Evolutionary conservation across 2,329 filamentous ascomycete genomes (phyloP).

Genomic region (Colletotrichum kahawae): DNA sequence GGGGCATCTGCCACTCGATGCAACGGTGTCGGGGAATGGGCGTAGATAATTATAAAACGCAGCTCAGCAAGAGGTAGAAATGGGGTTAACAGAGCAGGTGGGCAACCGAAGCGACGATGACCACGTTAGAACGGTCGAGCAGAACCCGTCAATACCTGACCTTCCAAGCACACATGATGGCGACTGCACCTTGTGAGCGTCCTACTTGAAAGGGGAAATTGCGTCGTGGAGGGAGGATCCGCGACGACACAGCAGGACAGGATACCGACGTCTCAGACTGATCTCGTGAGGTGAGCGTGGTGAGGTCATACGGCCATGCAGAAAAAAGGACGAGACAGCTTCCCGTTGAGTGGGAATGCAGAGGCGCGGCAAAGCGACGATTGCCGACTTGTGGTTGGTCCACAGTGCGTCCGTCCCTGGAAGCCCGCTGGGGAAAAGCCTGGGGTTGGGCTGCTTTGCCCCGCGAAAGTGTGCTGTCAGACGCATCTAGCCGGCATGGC

Average conservation of each 20-base stretch:
- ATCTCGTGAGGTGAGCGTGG: constrained; percentile 21
- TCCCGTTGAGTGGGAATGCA: background rate
- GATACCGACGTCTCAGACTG: constrained; percentile 18
- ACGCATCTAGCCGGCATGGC: background rate
- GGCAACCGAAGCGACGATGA: constrained; percentile 1
- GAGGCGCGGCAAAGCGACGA: constrained; percentile 18
- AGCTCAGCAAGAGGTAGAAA: background rate
- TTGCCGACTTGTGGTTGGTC: constrained; percentile 19
- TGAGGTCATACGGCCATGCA: constrained; percentile 20
- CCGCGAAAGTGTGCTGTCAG: constrained; percentile 3
- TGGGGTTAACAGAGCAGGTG: background rate
- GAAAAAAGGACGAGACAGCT: background rate
- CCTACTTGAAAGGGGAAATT: background rate
- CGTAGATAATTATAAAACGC: background rate
- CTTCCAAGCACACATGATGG: constrained; percentile 13
- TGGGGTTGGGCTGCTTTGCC: background rate
- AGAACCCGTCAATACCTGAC: background rate
- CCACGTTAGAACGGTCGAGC: background rate
- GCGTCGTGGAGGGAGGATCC: background rate
- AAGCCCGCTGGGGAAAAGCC: constrained; percentile 4
- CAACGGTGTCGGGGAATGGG: background rate
- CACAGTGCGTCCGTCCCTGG: background rate
- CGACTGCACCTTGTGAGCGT: background rate
- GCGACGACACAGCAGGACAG: constrained; percentile 3
- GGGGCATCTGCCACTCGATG: background rate